Conservation (phyloP, 2,329 filamentous ascomycete species). For the Hymenoscyphus occultus region DNA sequence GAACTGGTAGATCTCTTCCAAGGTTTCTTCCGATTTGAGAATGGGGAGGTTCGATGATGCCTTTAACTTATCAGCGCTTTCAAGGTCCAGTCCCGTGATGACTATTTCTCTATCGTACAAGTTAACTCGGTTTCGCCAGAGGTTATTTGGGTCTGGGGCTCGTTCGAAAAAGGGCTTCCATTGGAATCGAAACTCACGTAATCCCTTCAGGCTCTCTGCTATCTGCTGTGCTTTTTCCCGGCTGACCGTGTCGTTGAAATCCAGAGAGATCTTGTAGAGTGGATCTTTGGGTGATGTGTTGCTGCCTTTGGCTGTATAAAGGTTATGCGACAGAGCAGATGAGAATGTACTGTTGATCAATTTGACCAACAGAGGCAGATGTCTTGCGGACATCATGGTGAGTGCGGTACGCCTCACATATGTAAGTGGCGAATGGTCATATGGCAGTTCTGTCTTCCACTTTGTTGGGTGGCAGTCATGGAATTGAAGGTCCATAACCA, state of each 20-base stretch:
- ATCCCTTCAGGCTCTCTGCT: not conserved
- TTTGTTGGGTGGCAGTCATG: not conserved
- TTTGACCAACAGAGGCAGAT: not conserved
- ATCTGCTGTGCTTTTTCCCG: not conserved
- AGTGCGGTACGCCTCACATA: not conserved
- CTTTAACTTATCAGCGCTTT: not conserved
- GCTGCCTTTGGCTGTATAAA: not conserved
- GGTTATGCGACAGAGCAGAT: not conserved
- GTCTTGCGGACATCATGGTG: not conserved
- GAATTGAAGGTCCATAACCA: not conserved
- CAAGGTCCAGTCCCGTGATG: not conserved
- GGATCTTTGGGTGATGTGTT: not conserved
- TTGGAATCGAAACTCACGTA: not conserved
- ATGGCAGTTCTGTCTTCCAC: not conserved
- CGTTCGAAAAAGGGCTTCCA: not conserved
- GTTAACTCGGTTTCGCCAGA: not conserved
- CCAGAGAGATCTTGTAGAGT: not conserved
- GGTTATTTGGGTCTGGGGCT: not conserved
- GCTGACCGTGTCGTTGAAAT: not conserved
- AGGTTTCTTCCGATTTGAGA: not conserved
- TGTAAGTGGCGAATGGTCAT: not conserved
- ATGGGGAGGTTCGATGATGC: not conserved
- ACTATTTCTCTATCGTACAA: not conserved
- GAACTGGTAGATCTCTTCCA: not conserved
- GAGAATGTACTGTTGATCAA: not conserved